A percentile compares a stretch with the other conserved stretches of the same genome.
Evolutionary conservation across 2,329 filamentous ascomycete species (phyloP).

Genomic region (Remersonia thermophila): DNA sequence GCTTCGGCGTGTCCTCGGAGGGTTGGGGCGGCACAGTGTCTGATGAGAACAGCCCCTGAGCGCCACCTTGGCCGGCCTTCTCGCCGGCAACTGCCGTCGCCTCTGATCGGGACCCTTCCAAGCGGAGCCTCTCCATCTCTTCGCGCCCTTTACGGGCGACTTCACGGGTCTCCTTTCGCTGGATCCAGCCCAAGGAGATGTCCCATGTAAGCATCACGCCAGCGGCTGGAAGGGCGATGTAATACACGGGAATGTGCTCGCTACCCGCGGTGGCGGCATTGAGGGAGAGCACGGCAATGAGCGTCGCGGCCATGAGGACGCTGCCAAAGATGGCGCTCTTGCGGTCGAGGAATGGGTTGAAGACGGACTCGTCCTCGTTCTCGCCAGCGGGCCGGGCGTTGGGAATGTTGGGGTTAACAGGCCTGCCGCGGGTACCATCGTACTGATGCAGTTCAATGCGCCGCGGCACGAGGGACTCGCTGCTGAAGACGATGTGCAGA

Average conservation of each 20-base stretch:
- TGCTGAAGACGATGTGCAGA: slow-evolving; percentile 55
- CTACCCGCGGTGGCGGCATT: slow-evolving; percentile 46
- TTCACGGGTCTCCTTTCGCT: slow-evolving; percentile 48
- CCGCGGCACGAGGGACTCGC: slow-evolving; percentile 49
- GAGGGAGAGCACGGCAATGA: slow-evolving; percentile 52
- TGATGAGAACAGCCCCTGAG: no score
- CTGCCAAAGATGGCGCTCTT: slow-evolving; percentile 51
- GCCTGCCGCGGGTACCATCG: slow-evolving; percentile 42
- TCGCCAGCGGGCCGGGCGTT: slow-evolving; percentile 43
- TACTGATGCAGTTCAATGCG: slow-evolving; percentile 59
- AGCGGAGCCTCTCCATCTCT: slow-evolving; percentile 32
- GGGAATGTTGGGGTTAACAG: slow-evolving; percentile 63
- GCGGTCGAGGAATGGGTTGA: slow-evolving; percentile 63
- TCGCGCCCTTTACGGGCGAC: slow-evolving; percentile 45
- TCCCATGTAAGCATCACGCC: slow-evolving; percentile 60
- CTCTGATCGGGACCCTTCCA: no score
- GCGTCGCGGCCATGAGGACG: slow-evolving; percentile 52
- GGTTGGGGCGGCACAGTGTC: no score
- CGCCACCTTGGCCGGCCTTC: no score
- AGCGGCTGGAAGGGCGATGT: slow-evolving; percentile 56
- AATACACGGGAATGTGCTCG: slow-evolving; percentile 48
- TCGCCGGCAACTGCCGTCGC: no score
- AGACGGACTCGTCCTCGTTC: slow-evolving; percentile 43
- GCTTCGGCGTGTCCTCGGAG: not conserved
- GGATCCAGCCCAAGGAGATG: slow-evolving; percentile 48